A percentile compares a stretch with the other conserved stretches of the same genome.
Evolutionary conservation across 2,329 filamentous ascomycete genomes (phyloP).

Genomic region (Fusarium anthophilum): DNA sequence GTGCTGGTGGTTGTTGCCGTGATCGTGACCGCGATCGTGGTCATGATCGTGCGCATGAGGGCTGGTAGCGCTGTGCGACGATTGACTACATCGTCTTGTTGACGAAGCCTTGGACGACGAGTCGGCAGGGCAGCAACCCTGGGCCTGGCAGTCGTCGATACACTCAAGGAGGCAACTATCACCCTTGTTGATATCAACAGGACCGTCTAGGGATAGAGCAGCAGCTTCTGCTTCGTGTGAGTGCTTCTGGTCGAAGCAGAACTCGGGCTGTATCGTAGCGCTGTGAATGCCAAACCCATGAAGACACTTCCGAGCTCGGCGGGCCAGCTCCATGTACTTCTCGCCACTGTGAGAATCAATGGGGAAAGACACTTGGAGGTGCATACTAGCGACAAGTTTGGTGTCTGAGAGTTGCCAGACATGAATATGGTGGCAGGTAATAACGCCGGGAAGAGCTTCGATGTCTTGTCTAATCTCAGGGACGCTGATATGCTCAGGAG

Average conservation of each 20-base stretch:
- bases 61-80: constrained; percentile 40
- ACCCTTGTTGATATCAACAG: constrained; percentile 41
- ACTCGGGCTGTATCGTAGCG: constrained; percentile 97
- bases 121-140: constrained; percentile 47
- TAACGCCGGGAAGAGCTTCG: constrained; percentile 81
- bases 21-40: background rate
- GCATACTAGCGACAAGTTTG: constrained; percentile 91
- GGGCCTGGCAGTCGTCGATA: constrained; percentile 50
- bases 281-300: constrained; percentile 97
- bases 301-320: constrained; percentile 83
- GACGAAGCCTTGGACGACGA: constrained; percentile 48
- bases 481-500: constrained; percentile 86
- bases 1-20: constrained; percentile 22
- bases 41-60: constrained; percentile 21
- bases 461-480: constrained; percentile 95
- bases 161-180: constrained; percentile 60
- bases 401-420: constrained; percentile 98
- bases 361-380: constrained; percentile 91
- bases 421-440: constrained; percentile 94
- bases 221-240: constrained; percentile 50
- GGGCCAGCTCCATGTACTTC: constrained; percentile 91
- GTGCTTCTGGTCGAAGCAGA: constrained; percentile 64
- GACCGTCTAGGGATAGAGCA: constrained; percentile 50
- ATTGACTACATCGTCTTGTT: constrained; percentile 49
- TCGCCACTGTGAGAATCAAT: constrained; percentile 81